Base-by-base conservation (phyloP, 2,329 filamentous ascomycete genomes). In the Arthroderma sp. region DNA sequence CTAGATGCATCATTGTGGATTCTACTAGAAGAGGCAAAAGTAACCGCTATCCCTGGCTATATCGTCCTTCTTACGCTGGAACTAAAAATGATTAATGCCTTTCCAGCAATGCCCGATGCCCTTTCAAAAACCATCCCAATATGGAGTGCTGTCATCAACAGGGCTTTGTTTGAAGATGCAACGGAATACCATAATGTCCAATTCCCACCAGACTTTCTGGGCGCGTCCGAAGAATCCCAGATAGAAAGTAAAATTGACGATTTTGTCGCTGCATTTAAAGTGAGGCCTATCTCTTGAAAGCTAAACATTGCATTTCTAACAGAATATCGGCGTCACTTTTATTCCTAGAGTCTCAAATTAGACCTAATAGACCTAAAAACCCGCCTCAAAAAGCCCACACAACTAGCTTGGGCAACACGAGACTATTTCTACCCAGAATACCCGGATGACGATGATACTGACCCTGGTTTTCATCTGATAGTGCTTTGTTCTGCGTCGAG, bases 101-200 rank as follows among this genome's bases (percentile, higher is more conserved):
- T 29, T 29, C 11, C 50, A 82, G 80, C 77, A 54, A 94, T 96
- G 80, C 89, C 91, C 1, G 91, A 98, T 65, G 88, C 91, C 10
- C 73, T 98, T 11, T 86, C 83, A 55, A 95, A 94, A 63, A 96
- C 91, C 0, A 72, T 96, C 28, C 89, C 91, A 1, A 84, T 94
- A 50, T 98, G 91, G 91, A 88, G 84, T 62, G 78, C 81, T 49
- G 85, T 95, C 11, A 65, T 95, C 55, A 96, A 96, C 63, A 72
- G 75, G 39, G 69, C 78, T 3, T 67, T 96, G 4, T 94, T 94
- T 59, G 81, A 83, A 0, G 64, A 70, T 15, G 52, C 67, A 3
- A 52, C 55, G 11, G 57, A 59, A 10, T 65, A 61, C 15, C 70
- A 81, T 55, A 53, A 62, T 1, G 71, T 96, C 5, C 74, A 79